A percentile compares a stretch with the other conserved stretches of the same genome.
Evolutionary conservation across 768 basidiomycete species (phyloP).

Genomic region (Termitomyces eurrhizus): DNA sequence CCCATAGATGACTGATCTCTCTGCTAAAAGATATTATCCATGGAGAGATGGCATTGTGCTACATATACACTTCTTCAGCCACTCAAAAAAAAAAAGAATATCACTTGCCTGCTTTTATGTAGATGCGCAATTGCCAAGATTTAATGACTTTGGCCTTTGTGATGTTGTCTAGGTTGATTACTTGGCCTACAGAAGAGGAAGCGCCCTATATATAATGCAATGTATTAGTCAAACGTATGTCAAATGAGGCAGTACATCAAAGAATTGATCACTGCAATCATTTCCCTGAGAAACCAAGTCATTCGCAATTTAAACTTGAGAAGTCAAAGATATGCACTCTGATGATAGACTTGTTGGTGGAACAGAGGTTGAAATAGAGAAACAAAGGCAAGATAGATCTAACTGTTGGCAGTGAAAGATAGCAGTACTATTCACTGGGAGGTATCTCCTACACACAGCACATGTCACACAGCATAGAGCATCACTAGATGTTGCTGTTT

Average conservation of each 20-base stretch:
- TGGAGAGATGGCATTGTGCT: constrained; percentile 29
- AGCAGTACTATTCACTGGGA: no score
- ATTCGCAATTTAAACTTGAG: no score
- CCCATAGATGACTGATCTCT: constrained; percentile 27
- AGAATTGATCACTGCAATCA: background rate
- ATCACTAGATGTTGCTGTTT: no score
- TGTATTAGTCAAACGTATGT: background rate
- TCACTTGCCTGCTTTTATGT: constrained; percentile 19
- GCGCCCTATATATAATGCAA: constrained; percentile 2
- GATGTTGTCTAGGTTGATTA: constrained; percentile 22
- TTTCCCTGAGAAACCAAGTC: no score
- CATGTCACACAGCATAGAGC: no score
- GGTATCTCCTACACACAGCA: no score
- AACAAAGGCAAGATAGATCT: no score
- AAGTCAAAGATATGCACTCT: no score
- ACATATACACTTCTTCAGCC: constrained; percentile 26
- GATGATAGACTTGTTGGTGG: no score
- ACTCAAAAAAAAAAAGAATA: constrained; percentile 26
- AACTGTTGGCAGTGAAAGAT: no score
- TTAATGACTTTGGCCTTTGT: constrained; percentile 18
- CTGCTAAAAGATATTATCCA: constrained; percentile 12
- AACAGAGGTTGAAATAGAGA: no score
- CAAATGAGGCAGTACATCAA: background rate
- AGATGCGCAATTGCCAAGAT: constrained; percentile 13
- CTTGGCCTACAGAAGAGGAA: background rate